Conservation (phyloP, 2,329 filamentous ascomycete genomes). For the Emericellopsis atlantica region DNA sequence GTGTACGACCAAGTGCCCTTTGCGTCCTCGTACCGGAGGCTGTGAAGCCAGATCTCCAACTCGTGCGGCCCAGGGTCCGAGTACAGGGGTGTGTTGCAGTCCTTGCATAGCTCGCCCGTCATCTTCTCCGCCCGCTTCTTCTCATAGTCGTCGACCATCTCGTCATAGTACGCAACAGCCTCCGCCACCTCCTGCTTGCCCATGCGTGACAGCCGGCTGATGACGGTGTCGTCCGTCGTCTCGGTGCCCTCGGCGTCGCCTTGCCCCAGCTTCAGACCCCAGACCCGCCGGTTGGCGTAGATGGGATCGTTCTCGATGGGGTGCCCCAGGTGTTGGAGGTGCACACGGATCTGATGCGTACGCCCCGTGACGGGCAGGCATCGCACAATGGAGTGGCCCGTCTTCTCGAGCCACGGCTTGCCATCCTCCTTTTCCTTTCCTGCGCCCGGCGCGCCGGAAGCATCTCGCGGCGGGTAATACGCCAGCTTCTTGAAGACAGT, state of each 20-base stretch:
- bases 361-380: conserved; percentile 87
- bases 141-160: conserved; percentile 83
- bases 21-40: conserved; percentile 75
- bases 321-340: conserved; percentile 86
- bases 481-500: conserved; percentile 87
- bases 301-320: conserved; percentile 97
- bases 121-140: conserved; percentile 87
- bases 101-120: conserved; percentile 68
- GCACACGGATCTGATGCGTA: conserved; percentile 90
- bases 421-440: conserved; percentile 7
- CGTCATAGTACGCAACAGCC: conserved; percentile 85
- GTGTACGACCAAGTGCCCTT: conserved; percentile 78
- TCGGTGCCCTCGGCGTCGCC: conserved; percentile 51
- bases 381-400: conserved; percentile 88
- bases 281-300: conserved; percentile 88
- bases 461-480: conserved; percentile 55
- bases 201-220: conserved; percentile 75
- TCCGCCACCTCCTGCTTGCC: conserved; percentile 88
- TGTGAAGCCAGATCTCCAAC: conserved; percentile 87
- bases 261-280: conserved; percentile 66
- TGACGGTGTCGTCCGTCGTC: conserved; percentile 79
- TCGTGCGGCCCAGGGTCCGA: conserved; percentile 86
- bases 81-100: conserved; percentile 82
- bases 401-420: conserved; percentile 36
- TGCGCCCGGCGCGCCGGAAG: conserved; percentile 10